Conservation (phyloP, 2,329 filamentous ascomycete genomes). For the Paracoccidioides brasiliensis region DNA sequence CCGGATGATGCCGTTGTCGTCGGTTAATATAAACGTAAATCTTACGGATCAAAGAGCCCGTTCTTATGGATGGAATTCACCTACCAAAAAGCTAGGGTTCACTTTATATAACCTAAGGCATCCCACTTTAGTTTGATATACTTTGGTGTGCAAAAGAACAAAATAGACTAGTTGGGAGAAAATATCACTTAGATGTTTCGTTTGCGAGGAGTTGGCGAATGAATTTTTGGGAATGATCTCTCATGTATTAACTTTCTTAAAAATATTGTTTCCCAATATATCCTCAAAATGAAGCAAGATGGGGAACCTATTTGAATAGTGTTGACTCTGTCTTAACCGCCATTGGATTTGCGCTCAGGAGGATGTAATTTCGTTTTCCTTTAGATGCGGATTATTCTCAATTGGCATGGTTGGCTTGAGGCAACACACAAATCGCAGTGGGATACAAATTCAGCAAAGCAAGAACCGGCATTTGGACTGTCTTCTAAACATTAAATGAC, state of each 20-base stretch:
- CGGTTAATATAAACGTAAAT: neutral
- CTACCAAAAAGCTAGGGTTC: neutral
- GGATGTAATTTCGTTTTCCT: too few relatives aligned
- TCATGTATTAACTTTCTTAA: neutral
- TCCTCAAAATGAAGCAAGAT: neutral
- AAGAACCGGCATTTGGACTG: too few relatives aligned
- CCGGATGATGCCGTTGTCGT: neutral
- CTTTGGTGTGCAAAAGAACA: neutral
- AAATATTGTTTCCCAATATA: neutral
- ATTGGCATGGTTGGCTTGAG: too few relatives aligned
- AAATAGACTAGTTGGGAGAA: neutral
- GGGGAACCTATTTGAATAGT: neutral
- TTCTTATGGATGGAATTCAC: neutral
- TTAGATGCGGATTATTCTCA: too few relatives aligned
- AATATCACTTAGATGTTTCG: neutral
- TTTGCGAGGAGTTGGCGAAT: neutral
- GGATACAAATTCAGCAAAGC: too few relatives aligned
- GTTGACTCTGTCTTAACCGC: neutral
- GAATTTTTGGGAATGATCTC: neutral
- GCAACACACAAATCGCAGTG: too few relatives aligned
- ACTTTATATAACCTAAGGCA: neutral
- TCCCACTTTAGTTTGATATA: neutral
- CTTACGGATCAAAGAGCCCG: neutral
- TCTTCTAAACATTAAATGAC: too few relatives aligned
- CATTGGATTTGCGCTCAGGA: neutral